phyloP scores from a whole-genome alignment of 1,284 basidiomycete genomes.

The Uromyces viciae-fabae region DNA sequence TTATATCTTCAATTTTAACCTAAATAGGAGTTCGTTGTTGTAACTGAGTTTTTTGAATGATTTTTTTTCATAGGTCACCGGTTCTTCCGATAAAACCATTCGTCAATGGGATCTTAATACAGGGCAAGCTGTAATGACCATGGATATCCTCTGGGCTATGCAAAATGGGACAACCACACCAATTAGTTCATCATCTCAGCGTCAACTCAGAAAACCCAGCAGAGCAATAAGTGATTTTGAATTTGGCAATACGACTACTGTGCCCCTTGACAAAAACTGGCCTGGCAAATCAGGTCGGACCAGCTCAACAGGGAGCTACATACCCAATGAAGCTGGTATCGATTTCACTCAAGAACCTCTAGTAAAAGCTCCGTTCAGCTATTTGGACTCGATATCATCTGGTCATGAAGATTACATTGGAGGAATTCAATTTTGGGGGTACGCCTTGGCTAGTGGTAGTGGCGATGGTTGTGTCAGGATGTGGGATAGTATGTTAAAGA shows the following conservation, averaged over 20 bases:
- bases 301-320: neutral
- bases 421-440: constrained; percentile 97
- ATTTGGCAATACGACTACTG: constrained; percentile 45
- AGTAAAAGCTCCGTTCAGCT: neutral
- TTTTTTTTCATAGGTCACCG: constrained; percentile 68
- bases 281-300: neutral
- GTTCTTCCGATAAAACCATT: constrained; percentile 95
- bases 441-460: constrained; percentile 91
- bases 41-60: constrained; percentile 3
- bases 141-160: constrained; percentile 99
- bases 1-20: neutral
- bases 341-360: constrained; percentile 39
- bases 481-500: constrained; percentile 84
- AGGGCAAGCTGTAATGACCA: constrained; percentile 95
- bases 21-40: neutral
- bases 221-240: constrained; percentile 48
- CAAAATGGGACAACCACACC: constrained; percentile 73
- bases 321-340: constrained; percentile 40
- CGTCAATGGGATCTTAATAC: constrained; percentile 97
- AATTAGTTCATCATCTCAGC: constrained; percentile 49
- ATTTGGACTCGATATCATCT: neutral
- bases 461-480: constrained; percentile 95
- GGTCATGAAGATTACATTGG: constrained; percentile 92
- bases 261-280: neutral
- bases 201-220: constrained; percentile 53